Evolutionary conservation across 176 grass and related monocot species (phyloP), one percentile per base, ranked within the genome.

Genomic region (Bromus sterilis): DNA sequence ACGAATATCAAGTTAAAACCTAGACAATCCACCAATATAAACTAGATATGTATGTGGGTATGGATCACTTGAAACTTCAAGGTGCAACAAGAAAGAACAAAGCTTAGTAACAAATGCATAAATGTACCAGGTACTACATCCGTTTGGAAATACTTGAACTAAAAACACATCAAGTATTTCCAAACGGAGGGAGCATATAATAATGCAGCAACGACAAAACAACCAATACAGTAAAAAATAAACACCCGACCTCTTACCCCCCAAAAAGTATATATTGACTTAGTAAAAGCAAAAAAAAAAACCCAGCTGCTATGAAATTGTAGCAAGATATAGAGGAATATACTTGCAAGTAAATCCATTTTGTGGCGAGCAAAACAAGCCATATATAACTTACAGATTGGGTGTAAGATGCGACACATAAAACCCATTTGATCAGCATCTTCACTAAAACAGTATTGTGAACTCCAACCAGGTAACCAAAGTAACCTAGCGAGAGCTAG

Each of bases 401-500:
- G 16, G 35, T 36, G 39, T 48, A 71, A 64, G 43, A 86, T 57
- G 64, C 65, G 78, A 78, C 24, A 41, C 72, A 86, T 72, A 44
- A 77, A 73, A 24, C 56, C 66, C 37, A 66, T 49, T 68, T 60
- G 72, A 68, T 55, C 51, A 77, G 85, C 36, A 78, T 84, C 66
- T 84, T 87, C 43, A 44, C 39, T 86, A 79, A 66, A 46, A 86
- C 30, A 86, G 83, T 78, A 78, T 77, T 48, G 30, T 37, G 24
- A 78, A 60, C 78, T 82, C 59, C 66, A 86, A 48, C 48, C 23
- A 30, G 37, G n/a, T 62, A 68, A 82, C 78, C 26, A 57, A 67
- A 56, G 78, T 89, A 86, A 78, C 80, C 87, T 89, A 90, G 55
- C 36, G 87, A 86, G 94, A 91, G 63, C 82, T 81, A 82, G 89